phyloP scores from a whole-genome alignment of 805 yeast species.

The Brettanomyces sp. region DNA sequence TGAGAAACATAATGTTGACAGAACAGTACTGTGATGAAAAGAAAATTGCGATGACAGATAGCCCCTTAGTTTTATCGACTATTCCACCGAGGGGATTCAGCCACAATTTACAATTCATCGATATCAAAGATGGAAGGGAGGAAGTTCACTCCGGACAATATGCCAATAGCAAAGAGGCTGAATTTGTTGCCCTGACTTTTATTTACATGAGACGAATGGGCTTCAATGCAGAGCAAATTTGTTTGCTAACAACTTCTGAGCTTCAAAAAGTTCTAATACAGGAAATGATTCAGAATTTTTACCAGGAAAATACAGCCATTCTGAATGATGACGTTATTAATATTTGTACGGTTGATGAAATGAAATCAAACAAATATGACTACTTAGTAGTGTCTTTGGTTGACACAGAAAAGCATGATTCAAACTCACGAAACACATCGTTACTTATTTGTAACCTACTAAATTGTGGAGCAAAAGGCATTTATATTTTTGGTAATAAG shows the following conservation, averaged over 20 bases:
- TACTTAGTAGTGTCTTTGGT: conserved; percentile 28
- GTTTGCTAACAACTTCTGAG: conserved; percentile 31
- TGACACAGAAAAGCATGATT: conserved; percentile 15
- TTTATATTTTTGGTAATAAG: conserved; percentile 9
- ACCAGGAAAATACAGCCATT: conserved; percentile 7
- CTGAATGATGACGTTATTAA: conserved; percentile 1
- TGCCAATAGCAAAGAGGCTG: conserved; percentile 41
- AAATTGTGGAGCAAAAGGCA: conserved; percentile 10
- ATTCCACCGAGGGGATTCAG: conserved; percentile 26
- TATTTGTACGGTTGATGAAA: conserved; percentile 20
- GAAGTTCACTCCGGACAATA: conserved; percentile 17
- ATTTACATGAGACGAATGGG: conserved; percentile 38
- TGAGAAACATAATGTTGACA: neutral
- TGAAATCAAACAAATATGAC: conserved; percentile 21
- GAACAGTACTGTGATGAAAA: conserved; percentile 3
- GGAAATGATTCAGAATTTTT: conserved; percentile 29
- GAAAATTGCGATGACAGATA: neutral
- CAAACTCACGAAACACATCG: conserved; percentile 9
- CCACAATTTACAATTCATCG: conserved; percentile 22
- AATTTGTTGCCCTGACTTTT: conserved; percentile 33
- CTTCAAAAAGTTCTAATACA: conserved; percentile 33
- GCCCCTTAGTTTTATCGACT: neutral
- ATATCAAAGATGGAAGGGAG: conserved; percentile 23
- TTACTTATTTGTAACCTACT: neutral
- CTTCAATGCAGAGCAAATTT: conserved; percentile 29